Evolutionary conservation across 352 stramenopile species (phyloP).

Genomic region (Phytophthora palmivora): DNA sequence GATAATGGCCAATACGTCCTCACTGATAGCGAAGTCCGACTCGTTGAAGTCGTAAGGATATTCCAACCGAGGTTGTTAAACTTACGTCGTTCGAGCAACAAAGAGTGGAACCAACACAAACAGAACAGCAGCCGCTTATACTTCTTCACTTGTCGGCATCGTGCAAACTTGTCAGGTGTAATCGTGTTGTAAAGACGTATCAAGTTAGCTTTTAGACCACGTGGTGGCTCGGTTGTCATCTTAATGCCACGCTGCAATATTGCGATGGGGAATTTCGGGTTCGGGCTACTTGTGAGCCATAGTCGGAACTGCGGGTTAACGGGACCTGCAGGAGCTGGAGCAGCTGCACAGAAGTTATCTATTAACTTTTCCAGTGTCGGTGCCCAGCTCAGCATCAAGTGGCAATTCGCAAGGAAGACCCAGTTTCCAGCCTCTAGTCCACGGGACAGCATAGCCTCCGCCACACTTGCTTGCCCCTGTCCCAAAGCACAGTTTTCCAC

Average conservation of each 20-base stretch:
- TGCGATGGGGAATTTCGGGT: conserved; percentile 95
- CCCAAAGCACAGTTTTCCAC: conserved; percentile 94
- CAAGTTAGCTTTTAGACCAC: conserved; percentile 93
- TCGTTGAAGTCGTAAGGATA: conserved; percentile 98
- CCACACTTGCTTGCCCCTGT: conserved; percentile 94
- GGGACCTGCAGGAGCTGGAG: conserved; percentile 33
- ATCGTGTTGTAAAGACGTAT: conserved; percentile 95
- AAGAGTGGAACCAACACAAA: conserved; percentile 96
- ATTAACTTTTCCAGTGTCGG: conserved; percentile 95
- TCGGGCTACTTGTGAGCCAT: conserved; percentile 94
- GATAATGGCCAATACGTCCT: conserved; percentile 96
- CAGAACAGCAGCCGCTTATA: conserved; percentile 95
- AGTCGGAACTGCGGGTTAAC: conserved; percentile 93
- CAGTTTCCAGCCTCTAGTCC: conserved; percentile 90
- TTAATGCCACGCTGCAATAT: conserved; percentile 96
- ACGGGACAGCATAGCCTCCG: conserved; percentile 89
- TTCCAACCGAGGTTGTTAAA: conserved; percentile 98
- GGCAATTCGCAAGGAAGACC: conserved; percentile 97
- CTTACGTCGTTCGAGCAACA: conserved; percentile 95
- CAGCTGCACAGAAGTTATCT: conserved; percentile 82
- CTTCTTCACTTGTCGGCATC: conserved; percentile 87
- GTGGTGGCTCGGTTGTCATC: conserved; percentile 96
- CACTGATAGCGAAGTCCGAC: conserved; percentile 96
- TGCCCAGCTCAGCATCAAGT: conserved; percentile 96
- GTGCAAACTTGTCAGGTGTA: conserved; percentile 84